Percentiles rank a stretch among this genome's conserved stretches.
Conservation (phyloP, 106 monocot species). For the Posidonia australis region DNA sequence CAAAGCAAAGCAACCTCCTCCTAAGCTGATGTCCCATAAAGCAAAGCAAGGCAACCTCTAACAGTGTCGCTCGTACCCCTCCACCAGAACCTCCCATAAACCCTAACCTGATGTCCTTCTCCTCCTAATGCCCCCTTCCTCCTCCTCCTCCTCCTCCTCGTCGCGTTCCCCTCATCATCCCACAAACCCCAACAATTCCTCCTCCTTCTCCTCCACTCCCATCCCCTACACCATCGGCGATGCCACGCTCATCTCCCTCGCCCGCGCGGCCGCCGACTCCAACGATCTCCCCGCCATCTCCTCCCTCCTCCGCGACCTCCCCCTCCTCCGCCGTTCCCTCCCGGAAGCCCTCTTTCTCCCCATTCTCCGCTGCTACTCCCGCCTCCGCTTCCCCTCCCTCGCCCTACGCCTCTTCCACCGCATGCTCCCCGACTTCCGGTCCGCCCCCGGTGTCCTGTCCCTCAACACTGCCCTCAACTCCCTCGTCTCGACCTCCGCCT, state of each 20-base stretch:
- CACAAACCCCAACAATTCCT: too few relatives aligned
- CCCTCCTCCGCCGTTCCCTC: constrained; percentile 19
- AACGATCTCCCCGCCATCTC: constrained; percentile 29
- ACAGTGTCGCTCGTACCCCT: too few relatives aligned
- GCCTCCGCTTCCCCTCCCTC: constrained; percentile 19
- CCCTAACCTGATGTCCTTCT: too few relatives aligned
- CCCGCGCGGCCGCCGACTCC: constrained; percentile 18
- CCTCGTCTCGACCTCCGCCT: constrained; percentile 19
- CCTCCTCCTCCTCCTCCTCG: not conserved
- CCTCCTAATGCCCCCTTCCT: too few relatives aligned
- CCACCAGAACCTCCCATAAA: too few relatives aligned
- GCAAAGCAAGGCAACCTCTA: too few relatives aligned
- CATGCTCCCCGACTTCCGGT: constrained; percentile 29
- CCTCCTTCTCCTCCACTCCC: not conserved
- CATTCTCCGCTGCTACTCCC: constrained; percentile 33
- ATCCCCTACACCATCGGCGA: constrained; percentile 35
- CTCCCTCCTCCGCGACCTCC: constrained; percentile 34
- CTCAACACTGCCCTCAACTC: constrained; percentile 42
- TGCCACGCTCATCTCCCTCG: constrained; percentile 52
- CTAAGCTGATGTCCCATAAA: too few relatives aligned
- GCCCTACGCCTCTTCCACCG: constrained; percentile 62
- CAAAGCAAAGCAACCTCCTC: too few relatives aligned
- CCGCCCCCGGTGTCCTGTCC: constrained; percentile 33
- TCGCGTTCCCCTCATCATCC: constrained; percentile 12
- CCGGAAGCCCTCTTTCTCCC: constrained; percentile 43